Conservation (phyloP, 768 basidiomycete species). For the Russula olivacea region DNA sequence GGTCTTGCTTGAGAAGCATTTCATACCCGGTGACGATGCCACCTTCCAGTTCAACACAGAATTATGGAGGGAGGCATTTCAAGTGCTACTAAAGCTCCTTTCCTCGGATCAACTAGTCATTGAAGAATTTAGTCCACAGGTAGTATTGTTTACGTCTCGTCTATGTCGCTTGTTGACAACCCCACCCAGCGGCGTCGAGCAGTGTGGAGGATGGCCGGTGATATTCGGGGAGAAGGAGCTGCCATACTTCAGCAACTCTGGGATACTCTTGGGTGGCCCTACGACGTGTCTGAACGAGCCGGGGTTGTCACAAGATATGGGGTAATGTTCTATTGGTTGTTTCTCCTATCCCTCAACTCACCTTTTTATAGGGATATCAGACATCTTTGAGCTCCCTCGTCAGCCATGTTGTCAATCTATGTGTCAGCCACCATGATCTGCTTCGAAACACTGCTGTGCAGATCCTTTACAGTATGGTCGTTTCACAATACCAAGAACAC, state of each 20-base stretch:
- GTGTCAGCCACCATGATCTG: conserved; percentile 91
- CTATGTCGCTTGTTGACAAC: background rate
- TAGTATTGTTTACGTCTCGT: conserved; percentile 29
- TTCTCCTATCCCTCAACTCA: conserved; percentile 14
- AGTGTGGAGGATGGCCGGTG: conserved; percentile 93
- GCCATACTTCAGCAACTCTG: conserved; percentile 72
- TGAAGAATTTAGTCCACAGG: conserved; percentile 93
- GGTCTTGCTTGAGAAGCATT: conserved; percentile 69
- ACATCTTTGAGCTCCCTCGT: conserved; percentile 75
- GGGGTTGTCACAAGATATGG: conserved; percentile 60
- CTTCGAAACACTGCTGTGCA: conserved; percentile 85
- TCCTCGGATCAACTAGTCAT: conserved; percentile 90
- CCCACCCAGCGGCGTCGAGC: conserved; percentile 77
- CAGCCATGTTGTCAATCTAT: conserved; percentile 85
- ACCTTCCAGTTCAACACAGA: conserved; percentile 63
- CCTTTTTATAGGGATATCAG: conserved; percentile 67
- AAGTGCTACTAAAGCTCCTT: conserved; percentile 76
- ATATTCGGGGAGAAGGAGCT: conserved; percentile 89
- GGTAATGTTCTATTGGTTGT: conserved; percentile 40
- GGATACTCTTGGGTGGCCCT: conserved; percentile 79
- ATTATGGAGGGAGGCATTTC: conserved; percentile 78
- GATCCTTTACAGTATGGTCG: conserved; percentile 93
- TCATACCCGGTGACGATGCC: conserved; percentile 64
- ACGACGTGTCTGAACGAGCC: conserved; percentile 46
- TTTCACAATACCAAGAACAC: conserved; percentile 81